A percentile compares a stretch with the other conserved stretches of the same genome.
phyloP scores from a whole-genome alignment of 2,329 filamentous ascomycete species.

The Fusarium tanahbumbuense region DNA sequence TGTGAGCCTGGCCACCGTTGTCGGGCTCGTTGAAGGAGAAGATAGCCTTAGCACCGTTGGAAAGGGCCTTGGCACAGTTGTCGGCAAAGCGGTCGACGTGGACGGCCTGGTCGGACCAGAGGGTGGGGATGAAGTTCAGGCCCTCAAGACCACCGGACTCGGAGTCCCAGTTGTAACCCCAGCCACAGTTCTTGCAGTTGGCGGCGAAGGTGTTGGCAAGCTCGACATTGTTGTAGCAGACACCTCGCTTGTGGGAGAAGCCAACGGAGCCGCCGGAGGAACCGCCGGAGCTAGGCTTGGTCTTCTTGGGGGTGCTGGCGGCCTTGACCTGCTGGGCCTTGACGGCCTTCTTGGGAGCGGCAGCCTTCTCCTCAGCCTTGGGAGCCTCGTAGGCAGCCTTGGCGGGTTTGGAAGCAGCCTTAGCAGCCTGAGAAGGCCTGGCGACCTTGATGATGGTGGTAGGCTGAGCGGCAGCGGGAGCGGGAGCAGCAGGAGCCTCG shows the following conservation, averaged over 20 bases:
- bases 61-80: constrained; percentile 64
- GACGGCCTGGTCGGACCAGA: constrained; percentile 64
- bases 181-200: constrained; percentile 59
- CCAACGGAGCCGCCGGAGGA: constrained; percentile 30
- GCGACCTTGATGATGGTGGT: constrained; percentile 45
- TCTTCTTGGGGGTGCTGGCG: constrained; percentile 11
- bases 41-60: constrained; percentile 65
- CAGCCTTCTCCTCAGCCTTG: constrained; percentile 2
- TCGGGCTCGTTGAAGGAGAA: constrained; percentile 81
- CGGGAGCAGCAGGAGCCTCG: constrained; percentile 18
- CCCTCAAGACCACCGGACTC: constrained; percentile 55
- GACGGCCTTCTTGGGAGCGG: constrained; percentile 18
- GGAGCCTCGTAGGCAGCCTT: not conserved
- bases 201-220: constrained; percentile 64
- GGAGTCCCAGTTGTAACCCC: constrained; percentile 78
- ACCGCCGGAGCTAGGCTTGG: constrained; percentile 7
- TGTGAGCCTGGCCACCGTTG: constrained; percentile 67
- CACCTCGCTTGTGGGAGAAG: constrained; percentile 68
- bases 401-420: constrained; percentile 18
- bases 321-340: constrained; percentile 12
- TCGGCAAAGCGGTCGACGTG: constrained; percentile 63
- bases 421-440: constrained; percentile 37
- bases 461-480: constrained; percentile 19
- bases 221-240: constrained; percentile 72
- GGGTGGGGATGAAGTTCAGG: constrained; percentile 73